Base-by-base conservation (phyloP, 129 eudicot species). In the Escallonia herrerae region DNA sequence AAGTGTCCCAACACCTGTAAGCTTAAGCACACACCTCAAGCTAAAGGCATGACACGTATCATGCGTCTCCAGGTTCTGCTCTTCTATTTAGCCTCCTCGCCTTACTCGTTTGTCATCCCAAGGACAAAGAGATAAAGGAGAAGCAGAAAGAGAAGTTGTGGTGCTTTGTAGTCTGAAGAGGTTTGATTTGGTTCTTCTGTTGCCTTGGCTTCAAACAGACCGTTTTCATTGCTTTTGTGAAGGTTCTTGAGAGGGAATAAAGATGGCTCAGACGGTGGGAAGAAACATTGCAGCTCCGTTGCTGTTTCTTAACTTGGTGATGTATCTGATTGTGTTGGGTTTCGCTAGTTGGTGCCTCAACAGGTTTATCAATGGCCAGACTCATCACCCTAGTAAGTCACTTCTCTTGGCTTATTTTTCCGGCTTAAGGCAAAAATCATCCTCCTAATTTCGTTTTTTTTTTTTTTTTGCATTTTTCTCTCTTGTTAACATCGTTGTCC, bases 271-370 rank as follows among this genome's bases (percentile, higher is more conserved):
- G 42, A 82, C 91, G 14, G 81, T 85, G 49, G 95, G 94, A 40
- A 80, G 90, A 52, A 91, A 76, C 72, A 5, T 91, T 33, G 94
- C 97, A 45, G 97, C 87, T 40, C 97, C 97, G 58, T 80, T 91
- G 87, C 67, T 87, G 94, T 84, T 91, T 52, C 56, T 91, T 13
- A 91, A 91, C 77, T 64, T 91, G 86, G 74, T 87, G 15, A 78
- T 91, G 94, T 87, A 82, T 45, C 70, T 81, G 3, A 79, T 91
- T 41, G 87, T 87, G 22, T 62, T 91, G 64, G 95, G 95, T 15
- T 91, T 91, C 60, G 69, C 95, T 7, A 85, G 87, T 70, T 91
- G 97, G 97, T 87, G 95, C 41, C 79, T 91, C 49, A 84, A 91
- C 47, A 71, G 45, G 73, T 77, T 64, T 63, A 91, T 91, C 74